These are phyloP conservation scores for Trematosphaeria pertusa DNA, from an alignment of 2,329 filamentous ascomycete genomes.

Conservation along the genomic window DNA sequence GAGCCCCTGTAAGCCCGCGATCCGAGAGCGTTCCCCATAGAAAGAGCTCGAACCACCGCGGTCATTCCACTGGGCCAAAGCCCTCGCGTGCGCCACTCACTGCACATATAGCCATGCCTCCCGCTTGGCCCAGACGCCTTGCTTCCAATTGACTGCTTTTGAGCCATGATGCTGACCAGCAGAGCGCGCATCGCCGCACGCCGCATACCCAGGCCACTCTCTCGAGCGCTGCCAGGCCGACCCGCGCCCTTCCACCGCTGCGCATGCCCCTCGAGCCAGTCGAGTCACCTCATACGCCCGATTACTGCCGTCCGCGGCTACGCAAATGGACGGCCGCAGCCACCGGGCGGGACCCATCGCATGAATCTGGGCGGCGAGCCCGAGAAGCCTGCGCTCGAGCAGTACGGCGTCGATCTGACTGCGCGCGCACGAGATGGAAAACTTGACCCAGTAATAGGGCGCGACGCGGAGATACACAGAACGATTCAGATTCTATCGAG, in stretches of 20 bases:
- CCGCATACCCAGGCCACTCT: conserved; percentile 35
- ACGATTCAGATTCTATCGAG: conserved; percentile 94
- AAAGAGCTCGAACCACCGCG: conserved; percentile 25
- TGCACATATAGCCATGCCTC: conserved; percentile 32
- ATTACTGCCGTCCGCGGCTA: conserved; percentile 59
- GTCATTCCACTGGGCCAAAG: conserved; percentile 3
- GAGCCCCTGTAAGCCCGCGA: too few relatives aligned
- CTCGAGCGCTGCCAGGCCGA: conserved; percentile 24
- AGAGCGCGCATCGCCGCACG: conserved; percentile 44
- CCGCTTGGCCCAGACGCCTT: conserved; percentile 8
- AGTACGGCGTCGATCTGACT: conserved; percentile 91
- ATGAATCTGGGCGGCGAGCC: conserved; percentile 83
- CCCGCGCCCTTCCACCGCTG: conserved; percentile 33
- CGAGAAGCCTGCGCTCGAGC: conserved; percentile 86
- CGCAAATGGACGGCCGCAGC: conserved; percentile 71
- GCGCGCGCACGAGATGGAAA: conserved; percentile 85
- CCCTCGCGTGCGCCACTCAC: neutral
- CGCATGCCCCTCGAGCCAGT: conserved; percentile 15
- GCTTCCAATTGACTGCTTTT: conserved; percentile 8
- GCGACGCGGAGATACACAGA: conserved; percentile 88
- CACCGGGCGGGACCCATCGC: conserved; percentile 88
- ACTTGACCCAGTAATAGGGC: conserved; percentile 92
- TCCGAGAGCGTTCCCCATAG: too few relatives aligned
- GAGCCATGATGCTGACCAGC: conserved; percentile 43
- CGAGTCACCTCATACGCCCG: conserved; percentile 44